A percentile compares a stretch with the other conserved stretches of the same genome.
These are phyloP conservation scores for Penicillium sp. DNA, from an alignment of 2,329 filamentous ascomycete genomes.

Conservation along the genomic window DNA sequence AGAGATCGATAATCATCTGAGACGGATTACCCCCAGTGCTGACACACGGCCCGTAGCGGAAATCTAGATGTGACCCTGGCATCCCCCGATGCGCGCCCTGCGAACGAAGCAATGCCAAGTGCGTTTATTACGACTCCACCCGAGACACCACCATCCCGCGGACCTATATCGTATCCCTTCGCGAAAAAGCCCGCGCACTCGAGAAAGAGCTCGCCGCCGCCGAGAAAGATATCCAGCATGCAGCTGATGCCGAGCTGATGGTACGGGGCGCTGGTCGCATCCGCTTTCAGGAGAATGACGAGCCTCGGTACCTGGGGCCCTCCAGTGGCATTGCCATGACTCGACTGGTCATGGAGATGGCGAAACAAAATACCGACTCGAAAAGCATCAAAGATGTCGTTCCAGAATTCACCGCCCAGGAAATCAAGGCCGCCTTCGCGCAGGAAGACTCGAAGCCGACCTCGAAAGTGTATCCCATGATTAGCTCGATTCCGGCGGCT, in stretches of 20 bases:
- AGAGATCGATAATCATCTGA: neutral
- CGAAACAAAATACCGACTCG: constrained; percentile 87
- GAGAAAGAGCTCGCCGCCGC: constrained; percentile 78
- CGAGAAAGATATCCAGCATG: constrained; percentile 72
- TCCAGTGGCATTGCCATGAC: constrained; percentile 97
- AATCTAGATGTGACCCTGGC: constrained; percentile 92
- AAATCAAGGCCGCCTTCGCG: constrained; percentile 67
- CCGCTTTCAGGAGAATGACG: constrained; percentile 79
- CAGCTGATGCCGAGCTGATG: constrained; percentile 76
- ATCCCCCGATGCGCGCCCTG: constrained; percentile 90
- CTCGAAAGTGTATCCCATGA: constrained; percentile 83
- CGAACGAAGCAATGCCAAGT: constrained; percentile 84
- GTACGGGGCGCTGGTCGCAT: constrained; percentile 84
- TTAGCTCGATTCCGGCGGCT: constrained; percentile 78
- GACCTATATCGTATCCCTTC: constrained; percentile 87
- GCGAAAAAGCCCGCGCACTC: constrained; percentile 79
- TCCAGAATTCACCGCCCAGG: constrained; percentile 67
- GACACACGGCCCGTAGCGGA: constrained; percentile 61
- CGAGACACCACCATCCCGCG: constrained; percentile 84
- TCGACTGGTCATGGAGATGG: constrained; percentile 91
- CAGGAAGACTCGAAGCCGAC: constrained; percentile 66
- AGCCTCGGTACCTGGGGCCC: constrained; percentile 86
- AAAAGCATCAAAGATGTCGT: constrained; percentile 91
- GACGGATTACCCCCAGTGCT: neutral
- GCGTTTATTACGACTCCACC: constrained; percentile 92